phyloP scores from a whole-genome alignment of 192 early-diverging fungal species.

The Phycomyces blakesleeanus region DNA sequence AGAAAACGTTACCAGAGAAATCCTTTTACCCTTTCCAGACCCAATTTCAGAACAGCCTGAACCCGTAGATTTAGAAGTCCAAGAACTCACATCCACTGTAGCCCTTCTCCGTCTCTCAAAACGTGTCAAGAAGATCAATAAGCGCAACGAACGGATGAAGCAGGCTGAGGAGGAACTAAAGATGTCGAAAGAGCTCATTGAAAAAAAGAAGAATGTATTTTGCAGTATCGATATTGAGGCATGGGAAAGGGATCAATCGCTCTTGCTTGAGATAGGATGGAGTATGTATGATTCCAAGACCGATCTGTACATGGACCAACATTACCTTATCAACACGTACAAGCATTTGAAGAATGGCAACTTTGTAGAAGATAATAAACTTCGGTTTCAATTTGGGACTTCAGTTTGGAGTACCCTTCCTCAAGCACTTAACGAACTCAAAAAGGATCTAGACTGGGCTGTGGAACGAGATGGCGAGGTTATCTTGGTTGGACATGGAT shows the following conservation, averaged over 20 bases:
- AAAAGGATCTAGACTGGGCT: slow-evolving; percentile 42
- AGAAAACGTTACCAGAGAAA: not conserved
- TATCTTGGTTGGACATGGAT: slow-evolving; percentile 49
- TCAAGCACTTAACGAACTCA: slow-evolving; percentile 33
- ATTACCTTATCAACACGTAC: slow-evolving; percentile 43
- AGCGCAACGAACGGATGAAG: not conserved
- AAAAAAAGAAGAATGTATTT: slow-evolving; percentile 24
- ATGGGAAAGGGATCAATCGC: slow-evolving; percentile 45
- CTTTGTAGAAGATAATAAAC: slow-evolving; percentile 41
- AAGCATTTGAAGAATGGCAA: slow-evolving; percentile 45
- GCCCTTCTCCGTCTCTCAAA: not conserved
- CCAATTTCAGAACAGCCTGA: too few species aligned
- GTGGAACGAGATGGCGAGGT: slow-evolving; percentile 31
- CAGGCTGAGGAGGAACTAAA: not conserved
- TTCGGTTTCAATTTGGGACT: slow-evolving; percentile 43
- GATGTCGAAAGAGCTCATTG: slow-evolving; percentile 20
- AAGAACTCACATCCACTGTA: too few species aligned
- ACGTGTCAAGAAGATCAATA: slow-evolving; percentile 17
- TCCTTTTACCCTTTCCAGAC: too few species aligned
- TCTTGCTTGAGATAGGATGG: slow-evolving; percentile 54
- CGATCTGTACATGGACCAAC: slow-evolving; percentile 41
- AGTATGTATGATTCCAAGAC: slow-evolving; percentile 38
- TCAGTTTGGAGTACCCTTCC: slow-evolving; percentile 42
- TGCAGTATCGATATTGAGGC: slow-evolving; percentile 51
- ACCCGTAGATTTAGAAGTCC: too few species aligned